Base-by-base conservation (phyloP, 1,139 yeast genomes). In the Hansenula sp. region DNA sequence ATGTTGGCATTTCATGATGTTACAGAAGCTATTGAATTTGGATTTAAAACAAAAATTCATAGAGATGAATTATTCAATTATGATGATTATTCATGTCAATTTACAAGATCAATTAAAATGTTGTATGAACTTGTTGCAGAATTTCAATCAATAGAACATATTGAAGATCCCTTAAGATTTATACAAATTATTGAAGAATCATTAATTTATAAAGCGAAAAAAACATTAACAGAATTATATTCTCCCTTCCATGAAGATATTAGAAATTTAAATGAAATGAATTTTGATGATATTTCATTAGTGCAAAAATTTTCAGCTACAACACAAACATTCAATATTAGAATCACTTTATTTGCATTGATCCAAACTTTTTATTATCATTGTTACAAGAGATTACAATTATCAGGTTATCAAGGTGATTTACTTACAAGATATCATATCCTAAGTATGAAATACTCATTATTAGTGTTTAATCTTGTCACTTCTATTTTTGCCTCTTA, bases 1-100 rank as follows among this genome's bases (percentile, higher is more conserved):
- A 19, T n/a, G 21, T 21, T 37, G 16, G 31, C 30, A 27, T 31
- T 32, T 20, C 24, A 17, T 16, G 39, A 37, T 16, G 16, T 26
- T 26, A 13, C 18, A 4, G 39, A 37, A 21, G 16, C 30, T n/a
- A 20, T 32, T 14, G 39, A 37, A 16, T 22, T 37, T 16, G 39
- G 39, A 2, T 12, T 27, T 7, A 32, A 32, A 14, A 29, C 34
- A 7, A 29, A 32, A 20, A 35, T 35, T 16, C 12, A 13, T 10
- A 8, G 21, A 5, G 12, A 14, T 14, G 29, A 36, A 26, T 16
- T 36, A 10, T n/a, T 14, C 3, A 11, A 24, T 16, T 31, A 31
- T 25, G 18, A 19, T 3, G 39, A 27, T 32, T 27, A 8, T 21
- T 8, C 17, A 12, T 17, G 9, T 18, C 29, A 33, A 9, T 24